Conservation (phyloP, 371 early-diverging fungal genomes). For the Phascolomyces articulosus region DNA sequence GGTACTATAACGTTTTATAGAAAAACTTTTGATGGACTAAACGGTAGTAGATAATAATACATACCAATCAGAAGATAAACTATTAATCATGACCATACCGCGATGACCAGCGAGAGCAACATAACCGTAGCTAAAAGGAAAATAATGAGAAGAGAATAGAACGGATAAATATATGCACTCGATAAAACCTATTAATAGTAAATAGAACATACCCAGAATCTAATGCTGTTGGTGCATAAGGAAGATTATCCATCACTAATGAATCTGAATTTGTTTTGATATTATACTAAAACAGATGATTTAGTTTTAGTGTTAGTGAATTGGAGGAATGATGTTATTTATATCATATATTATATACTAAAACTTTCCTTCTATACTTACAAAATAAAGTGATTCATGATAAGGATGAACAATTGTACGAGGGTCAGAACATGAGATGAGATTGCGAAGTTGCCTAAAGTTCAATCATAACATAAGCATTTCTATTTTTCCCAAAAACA, state of each 20-base stretch:
- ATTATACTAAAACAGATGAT: conserved; percentile 19
- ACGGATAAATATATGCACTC: no score
- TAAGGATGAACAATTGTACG: conserved; percentile 17
- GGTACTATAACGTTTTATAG: no score
- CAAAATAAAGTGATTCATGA: conserved; percentile 17
- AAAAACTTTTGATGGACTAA: no score
- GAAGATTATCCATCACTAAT: conserved; percentile 8
- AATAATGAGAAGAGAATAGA: no score
- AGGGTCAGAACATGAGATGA: conserved; percentile 12
- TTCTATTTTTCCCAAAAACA: no score
- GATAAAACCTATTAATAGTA: neutral
- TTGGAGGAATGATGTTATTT: no score
- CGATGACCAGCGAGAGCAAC: conserved; percentile 24
- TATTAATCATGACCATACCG: conserved; percentile 21
- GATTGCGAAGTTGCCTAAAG: conserved; percentile 23
- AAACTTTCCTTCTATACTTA: no score
- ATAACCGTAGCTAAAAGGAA: conserved; percentile 16
- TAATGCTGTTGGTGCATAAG: conserved; percentile 25
- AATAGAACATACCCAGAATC: conserved; percentile 17
- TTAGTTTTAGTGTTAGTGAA: neutral
- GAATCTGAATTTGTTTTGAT: conserved; percentile 10
- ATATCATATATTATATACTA: no score
- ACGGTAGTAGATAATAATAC: neutral
- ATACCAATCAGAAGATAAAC: conserved; percentile 14
- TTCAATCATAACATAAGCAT: neutral